Conservation (phyloP, 225 moss, liverwort and hornwort species). For the Anthoceros angustus region DNA sequence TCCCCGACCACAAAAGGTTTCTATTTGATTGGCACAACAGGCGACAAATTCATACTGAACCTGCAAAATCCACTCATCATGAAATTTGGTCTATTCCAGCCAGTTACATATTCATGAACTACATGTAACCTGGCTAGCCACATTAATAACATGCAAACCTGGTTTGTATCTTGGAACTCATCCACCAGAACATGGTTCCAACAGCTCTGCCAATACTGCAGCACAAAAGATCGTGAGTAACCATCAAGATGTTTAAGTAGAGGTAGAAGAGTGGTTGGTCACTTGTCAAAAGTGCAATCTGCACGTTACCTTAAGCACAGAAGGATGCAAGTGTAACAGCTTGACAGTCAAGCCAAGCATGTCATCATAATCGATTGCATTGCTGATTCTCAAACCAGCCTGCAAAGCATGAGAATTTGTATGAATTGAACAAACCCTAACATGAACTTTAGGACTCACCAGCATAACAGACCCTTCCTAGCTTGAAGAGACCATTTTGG, state of each 20-base stretch:
- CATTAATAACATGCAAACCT: constrained; percentile 10
- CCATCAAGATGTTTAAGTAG: constrained; percentile 7
- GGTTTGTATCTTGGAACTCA: constrained; percentile 40
- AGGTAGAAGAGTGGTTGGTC: neutral
- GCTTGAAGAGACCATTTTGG: neutral
- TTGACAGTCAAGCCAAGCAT: constrained; percentile 25
- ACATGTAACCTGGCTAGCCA: neutral
- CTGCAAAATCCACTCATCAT: constrained; percentile 10
- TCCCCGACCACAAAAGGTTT: constrained; percentile 31
- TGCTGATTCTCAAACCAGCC: constrained; percentile 22
- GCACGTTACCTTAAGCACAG: constrained; percentile 16
- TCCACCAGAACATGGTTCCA: constrained; percentile 33
- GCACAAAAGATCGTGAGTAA: neutral
- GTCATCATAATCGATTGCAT: constrained; percentile 38
- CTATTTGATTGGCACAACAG: constrained; percentile 18
- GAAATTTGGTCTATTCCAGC: neutral
- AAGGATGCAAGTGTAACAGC: constrained; percentile 14
- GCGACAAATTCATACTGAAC: constrained; percentile 27
- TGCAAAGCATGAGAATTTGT: constrained; percentile 5
- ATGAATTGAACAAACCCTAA: neutral
- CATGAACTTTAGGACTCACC: neutral
- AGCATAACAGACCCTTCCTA: neutral
- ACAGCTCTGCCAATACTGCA: constrained; percentile 25
- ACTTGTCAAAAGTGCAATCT: neutral
- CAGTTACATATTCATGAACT: neutral